Percentiles rank a stretch among this genome's conserved stretches.
These are phyloP conservation scores for Atkinsonella hypoxylon DNA, from an alignment of 2,329 filamentous ascomycete species.

Conservation along the genomic window DNA sequence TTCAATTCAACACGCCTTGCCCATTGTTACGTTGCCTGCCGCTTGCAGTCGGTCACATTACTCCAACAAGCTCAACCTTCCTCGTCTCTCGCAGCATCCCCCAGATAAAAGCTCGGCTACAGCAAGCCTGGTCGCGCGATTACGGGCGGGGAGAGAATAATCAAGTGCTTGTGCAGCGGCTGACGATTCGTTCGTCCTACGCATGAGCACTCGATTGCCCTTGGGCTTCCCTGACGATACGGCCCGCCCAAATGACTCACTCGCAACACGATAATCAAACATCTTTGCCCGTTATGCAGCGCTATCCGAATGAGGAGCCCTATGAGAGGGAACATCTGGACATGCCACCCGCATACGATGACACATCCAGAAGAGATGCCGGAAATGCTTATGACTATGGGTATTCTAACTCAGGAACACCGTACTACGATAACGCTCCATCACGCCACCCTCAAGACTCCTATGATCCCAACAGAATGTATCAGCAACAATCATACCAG, in stretches of 20 bases:
- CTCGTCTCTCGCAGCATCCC: not conserved
- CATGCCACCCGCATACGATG: constrained; percentile 7
- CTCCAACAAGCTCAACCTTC: not conserved
- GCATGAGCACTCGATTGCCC: not conserved
- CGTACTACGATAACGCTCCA: constrained; percentile 19
- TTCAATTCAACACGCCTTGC: not conserved
- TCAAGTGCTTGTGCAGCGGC: not conserved
- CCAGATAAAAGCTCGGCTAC: not conserved
- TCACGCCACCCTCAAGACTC: constrained; percentile 1
- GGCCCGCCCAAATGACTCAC: not conserved
- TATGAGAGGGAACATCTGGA: constrained; percentile 26
- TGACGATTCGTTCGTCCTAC: not conserved
- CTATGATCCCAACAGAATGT: not conserved
- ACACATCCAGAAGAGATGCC: constrained; percentile 1
- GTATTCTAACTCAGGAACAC: constrained; percentile 5
- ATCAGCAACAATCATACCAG: not conserved
- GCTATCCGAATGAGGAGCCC: constrained; percentile 18
- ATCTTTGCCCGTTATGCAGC: constrained; percentile 17
- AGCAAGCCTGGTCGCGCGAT: not conserved
- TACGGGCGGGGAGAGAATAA: not conserved
- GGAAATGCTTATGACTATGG: constrained; percentile 11
- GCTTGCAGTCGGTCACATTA: not conserved
- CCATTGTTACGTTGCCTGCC: not conserved
- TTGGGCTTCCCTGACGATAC: not conserved
- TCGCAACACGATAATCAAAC: not conserved